A percentile compares a stretch with the other conserved stretches of the same genome.
Evolutionary conservation across 73 alveolate genomes (phyloP).

Genomic region (Paraurostyla sp.): DNA sequence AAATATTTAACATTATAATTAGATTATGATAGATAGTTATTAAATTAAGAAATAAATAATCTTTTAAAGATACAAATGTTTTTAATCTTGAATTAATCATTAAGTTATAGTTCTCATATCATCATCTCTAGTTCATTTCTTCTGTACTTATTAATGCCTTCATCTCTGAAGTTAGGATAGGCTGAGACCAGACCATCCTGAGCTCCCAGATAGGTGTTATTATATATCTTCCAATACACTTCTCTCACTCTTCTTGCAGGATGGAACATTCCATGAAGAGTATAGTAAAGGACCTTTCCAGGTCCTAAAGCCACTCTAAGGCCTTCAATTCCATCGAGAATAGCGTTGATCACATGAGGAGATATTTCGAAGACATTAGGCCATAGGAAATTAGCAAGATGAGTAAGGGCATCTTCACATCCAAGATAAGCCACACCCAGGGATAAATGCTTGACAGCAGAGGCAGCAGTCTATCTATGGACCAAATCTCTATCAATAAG

Average conservation of each 20-base stretch:
- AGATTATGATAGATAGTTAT: not conserved
- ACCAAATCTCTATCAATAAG: conserved; percentile 99
- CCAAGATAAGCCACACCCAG: conserved; percentile 96
- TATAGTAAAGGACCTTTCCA: conserved; percentile 92
- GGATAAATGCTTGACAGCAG: conserved; percentile 99
- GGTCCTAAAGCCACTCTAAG: conserved; percentile 99
- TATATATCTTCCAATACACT: conserved; percentile 99
- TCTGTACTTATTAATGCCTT: conserved; percentile 63
- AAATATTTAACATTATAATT: not conserved
- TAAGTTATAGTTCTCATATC: conserved; percentile 38
- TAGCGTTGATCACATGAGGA: conserved; percentile 99
- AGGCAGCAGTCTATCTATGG: conserved; percentile 99
- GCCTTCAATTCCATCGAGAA: conserved; percentile 99
- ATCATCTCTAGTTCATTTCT: conserved; percentile 84
- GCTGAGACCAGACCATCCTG: conserved; percentile 96
- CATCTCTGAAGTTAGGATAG: conserved; percentile 88
- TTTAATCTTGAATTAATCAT: not conserved
- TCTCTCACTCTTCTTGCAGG: conserved; percentile 99
- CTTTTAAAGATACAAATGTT: conserved; percentile 18
- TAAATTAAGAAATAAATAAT: not conserved
- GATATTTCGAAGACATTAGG: conserved; percentile 99
- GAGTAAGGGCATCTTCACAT: conserved; percentile 99
- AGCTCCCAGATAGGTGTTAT: conserved; percentile 98
- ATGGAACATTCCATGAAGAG: conserved; percentile 98
- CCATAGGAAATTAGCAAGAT: conserved; percentile 99